Percentiles rank a stretch among this genome's conserved stretches.
Evolutionary conservation across 768 basidiomycete genomes (phyloP).

Genomic region (Leccinum subtestaceum): DNA sequence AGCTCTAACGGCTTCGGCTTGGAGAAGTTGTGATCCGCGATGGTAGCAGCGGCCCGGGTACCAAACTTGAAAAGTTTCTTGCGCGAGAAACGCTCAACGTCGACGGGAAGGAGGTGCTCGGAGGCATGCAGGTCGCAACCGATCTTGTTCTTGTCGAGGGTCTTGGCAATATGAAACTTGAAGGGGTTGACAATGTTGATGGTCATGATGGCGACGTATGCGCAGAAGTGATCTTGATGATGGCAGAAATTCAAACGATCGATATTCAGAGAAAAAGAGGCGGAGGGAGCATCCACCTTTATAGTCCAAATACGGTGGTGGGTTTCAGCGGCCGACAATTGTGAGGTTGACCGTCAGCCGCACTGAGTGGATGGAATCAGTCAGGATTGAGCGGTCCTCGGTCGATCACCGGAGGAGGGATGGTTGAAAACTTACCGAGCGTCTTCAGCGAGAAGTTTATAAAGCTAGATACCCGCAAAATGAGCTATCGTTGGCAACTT

Average conservation of each 20-base stretch:
- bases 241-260: not conserved
- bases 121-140: not conserved
- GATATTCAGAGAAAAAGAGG: not conserved
- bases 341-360: constrained; percentile 16
- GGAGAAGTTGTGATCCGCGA: not conserved
- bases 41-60: not conserved
- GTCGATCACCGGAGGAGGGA: not conserved
- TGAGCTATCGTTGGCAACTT: not conserved
- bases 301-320: constrained; percentile 6
- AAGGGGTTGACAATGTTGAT: constrained; percentile 11
- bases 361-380: not conserved
- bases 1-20: constrained; percentile 2
- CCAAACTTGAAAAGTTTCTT: constrained; percentile 12
- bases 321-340: constrained; percentile 7
- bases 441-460: not conserved
- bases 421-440: constrained; percentile 5
- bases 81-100: not conserved
- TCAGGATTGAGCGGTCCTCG: not conserved
- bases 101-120: not conserved
- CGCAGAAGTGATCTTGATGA: constrained; percentile 3
- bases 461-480: not conserved
- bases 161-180: constrained; percentile 10
- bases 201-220: constrained; percentile 11
- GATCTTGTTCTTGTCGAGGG: constrained; percentile 4
- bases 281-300: not conserved